Conservation (phyloP, 352 stramenopile genomes). For the Globisporangium parvum region DNA sequence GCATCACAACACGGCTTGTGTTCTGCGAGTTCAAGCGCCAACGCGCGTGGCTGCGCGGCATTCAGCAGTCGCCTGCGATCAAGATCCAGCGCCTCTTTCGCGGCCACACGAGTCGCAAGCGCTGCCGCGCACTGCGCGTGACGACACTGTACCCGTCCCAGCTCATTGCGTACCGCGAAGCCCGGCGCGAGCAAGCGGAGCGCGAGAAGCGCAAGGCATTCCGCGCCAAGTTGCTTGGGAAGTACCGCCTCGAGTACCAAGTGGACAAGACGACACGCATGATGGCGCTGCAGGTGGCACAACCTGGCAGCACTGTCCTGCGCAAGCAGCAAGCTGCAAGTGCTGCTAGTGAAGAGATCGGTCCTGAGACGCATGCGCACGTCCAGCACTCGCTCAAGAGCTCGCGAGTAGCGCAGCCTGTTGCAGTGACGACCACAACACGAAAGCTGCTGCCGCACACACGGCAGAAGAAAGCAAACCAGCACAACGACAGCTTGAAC, state of each 20-base stretch:
- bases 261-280: slow-evolving; percentile 43
- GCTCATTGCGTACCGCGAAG: slow-evolving; percentile 28
- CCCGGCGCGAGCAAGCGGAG: slow-evolving; percentile 19
- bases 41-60: slow-evolving; percentile 46
- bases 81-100: slow-evolving; percentile 68
- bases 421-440: slow-evolving; percentile 1
- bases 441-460: background rate
- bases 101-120: slow-evolving; percentile 30
- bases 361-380: slow-evolving; percentile 13
- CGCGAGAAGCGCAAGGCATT: slow-evolving; percentile 25
- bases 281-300: slow-evolving; percentile 22
- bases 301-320: background rate
- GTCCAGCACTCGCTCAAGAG: slow-evolving; percentile 16
- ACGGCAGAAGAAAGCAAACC: slow-evolving; percentile 3
- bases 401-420: background rate
- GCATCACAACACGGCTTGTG: slow-evolving; percentile 51
- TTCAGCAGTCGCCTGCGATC: slow-evolving; percentile 59
- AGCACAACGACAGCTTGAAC: slow-evolving; percentile 6
- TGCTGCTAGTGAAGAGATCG: background rate
- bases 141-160: slow-evolving; percentile 38
- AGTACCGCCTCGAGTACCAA: slow-evolving; percentile 54
- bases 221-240: slow-evolving; percentile 40
- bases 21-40: slow-evolving; percentile 65
- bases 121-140: slow-evolving; percentile 29
- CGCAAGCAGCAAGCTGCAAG: background rate